phyloP scores from a whole-genome alignment of 805 yeast species.

The Lipomyces sp. region DNA sequence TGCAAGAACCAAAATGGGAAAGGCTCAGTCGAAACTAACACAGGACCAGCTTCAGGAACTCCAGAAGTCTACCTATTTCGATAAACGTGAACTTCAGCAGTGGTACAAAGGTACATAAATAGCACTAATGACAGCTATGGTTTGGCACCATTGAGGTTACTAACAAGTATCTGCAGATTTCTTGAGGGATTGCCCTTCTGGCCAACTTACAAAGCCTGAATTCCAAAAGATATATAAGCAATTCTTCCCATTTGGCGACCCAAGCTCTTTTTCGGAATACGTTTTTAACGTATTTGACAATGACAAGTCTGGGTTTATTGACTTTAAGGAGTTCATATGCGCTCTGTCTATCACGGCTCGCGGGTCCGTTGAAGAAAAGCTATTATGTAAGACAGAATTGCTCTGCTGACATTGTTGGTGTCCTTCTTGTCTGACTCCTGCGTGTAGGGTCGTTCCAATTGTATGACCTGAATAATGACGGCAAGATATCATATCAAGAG shows the following conservation, averaged over 20 bases:
- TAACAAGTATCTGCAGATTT: slow-evolving; percentile 54
- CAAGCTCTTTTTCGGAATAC: slow-evolving; percentile 84
- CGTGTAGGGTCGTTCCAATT: slow-evolving; percentile 80
- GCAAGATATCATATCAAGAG: slow-evolving; percentile 75
- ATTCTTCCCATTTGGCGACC: slow-evolving; percentile 98
- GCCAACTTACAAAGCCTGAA: slow-evolving; percentile 83
- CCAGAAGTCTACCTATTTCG: slow-evolving; percentile 86
- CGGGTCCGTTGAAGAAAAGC: slow-evolving; percentile 74
- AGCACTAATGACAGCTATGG: not conserved
- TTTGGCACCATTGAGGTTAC: not conserved
- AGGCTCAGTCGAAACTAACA: slow-evolving; percentile 87
- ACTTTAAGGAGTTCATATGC: slow-evolving; percentile 88
- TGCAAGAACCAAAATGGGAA: slow-evolving; percentile 68
- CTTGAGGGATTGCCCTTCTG: slow-evolving; percentile 88
- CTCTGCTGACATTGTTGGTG: not conserved
- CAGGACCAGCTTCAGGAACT: slow-evolving; percentile 86
- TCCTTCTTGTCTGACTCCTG: not conserved
- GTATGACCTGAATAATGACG: slow-evolving; percentile 82
- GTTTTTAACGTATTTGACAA: slow-evolving; percentile 88
- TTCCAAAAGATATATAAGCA: slow-evolving; percentile 92
- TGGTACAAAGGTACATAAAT: slow-evolving; percentile 79
- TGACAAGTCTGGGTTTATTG: slow-evolving; percentile 78
- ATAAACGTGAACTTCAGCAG: slow-evolving; percentile 91
- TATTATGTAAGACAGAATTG: slow-evolving; percentile 41
- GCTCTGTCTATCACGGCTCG: slow-evolving; percentile 86